A percentile compares a stretch with the other conserved stretches of the same genome.
Conservation (phyloP, 1,139 yeast genomes). For the Scheffersomyces segobiensis region DNA sequence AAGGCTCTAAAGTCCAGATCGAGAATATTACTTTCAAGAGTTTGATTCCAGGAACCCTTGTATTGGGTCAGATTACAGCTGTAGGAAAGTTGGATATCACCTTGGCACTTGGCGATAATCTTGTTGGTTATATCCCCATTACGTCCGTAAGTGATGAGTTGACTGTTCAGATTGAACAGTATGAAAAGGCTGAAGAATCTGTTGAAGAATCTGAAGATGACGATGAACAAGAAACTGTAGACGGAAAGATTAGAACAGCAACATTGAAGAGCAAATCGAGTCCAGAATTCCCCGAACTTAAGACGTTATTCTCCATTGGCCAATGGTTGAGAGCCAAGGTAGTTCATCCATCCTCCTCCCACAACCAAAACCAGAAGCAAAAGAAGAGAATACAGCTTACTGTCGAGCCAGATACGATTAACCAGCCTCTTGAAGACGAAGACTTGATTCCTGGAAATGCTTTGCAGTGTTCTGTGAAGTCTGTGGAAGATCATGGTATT, state of each 20-base stretch:
- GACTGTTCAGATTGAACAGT: conserved; percentile 54
- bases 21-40: conserved; percentile 64
- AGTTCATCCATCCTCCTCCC: conserved; percentile 33
- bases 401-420: conserved; percentile 74
- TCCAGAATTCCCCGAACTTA: conserved; percentile 56
- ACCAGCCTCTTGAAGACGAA: conserved; percentile 58
- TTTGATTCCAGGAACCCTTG: conserved; percentile 66
- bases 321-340: conserved; percentile 87
- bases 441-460: conserved; percentile 64
- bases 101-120: conserved; percentile 77
- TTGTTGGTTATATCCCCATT: conserved; percentile 78
- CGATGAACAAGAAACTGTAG: conserved; percentile 35
- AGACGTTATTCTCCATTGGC: conserved; percentile 61
- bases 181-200: conserved; percentile 42
- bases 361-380: conserved; percentile 10
- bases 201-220: conserved; percentile 47
- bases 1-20: conserved; percentile 37
- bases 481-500: conserved; percentile 91
- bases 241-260: conserved; percentile 26
- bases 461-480: conserved; percentile 73
- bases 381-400: conserved; percentile 69
- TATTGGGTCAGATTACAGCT: conserved; percentile 72
- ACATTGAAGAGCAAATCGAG: conserved; percentile 22
- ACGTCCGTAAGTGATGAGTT: conserved; percentile 71
- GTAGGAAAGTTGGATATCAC: conserved; percentile 65